phyloP scores from a whole-genome alignment of 371 early-diverging fungal species.

The Phascolomyces articulosus region DNA sequence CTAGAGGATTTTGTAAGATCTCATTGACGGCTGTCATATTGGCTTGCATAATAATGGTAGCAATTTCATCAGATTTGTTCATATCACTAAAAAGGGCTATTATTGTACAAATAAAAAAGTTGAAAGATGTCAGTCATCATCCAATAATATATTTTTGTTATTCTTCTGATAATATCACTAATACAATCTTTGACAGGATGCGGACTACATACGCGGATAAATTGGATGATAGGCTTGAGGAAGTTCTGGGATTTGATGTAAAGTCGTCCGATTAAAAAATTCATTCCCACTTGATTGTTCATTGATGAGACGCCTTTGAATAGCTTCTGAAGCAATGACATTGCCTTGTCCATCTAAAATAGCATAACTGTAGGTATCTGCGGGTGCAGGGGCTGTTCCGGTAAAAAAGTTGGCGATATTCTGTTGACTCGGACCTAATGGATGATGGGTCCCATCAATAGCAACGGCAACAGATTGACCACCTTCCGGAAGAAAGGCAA shows the following conservation, averaged over 20 bases:
- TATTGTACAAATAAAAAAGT: no score
- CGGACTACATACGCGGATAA: constrained; percentile 28
- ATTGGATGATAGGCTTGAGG: constrained; percentile 45
- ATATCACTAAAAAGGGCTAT: constrained; percentile 31
- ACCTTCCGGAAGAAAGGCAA: constrained; percentile 25
- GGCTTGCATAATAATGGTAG: constrained; percentile 51
- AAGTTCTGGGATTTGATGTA: constrained; percentile 35
- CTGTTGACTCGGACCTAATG: constrained; percentile 10
- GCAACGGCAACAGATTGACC: constrained; percentile 24
- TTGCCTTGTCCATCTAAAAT: constrained; percentile 14
- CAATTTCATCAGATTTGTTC: constrained; percentile 47
- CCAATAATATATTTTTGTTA: no score
- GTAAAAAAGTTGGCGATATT: constrained; percentile 21
- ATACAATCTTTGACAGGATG: no score
- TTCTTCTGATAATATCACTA: no score
- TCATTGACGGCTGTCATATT: constrained; percentile 40
- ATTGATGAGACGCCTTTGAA: constrained; percentile 24
- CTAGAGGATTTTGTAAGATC: constrained; percentile 28
- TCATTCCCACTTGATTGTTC: constrained; percentile 50
- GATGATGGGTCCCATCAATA: constrained; percentile 20
- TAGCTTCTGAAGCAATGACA: constrained; percentile 9
- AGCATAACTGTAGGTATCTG: constrained; percentile 23
- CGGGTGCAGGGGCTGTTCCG: constrained; percentile 24
- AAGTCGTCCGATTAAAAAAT: constrained; percentile 41
- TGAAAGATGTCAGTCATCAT: no score